Conservation (phyloP, 352 stramenopile genomes). For the Phytophthora ohioensis region DNA sequence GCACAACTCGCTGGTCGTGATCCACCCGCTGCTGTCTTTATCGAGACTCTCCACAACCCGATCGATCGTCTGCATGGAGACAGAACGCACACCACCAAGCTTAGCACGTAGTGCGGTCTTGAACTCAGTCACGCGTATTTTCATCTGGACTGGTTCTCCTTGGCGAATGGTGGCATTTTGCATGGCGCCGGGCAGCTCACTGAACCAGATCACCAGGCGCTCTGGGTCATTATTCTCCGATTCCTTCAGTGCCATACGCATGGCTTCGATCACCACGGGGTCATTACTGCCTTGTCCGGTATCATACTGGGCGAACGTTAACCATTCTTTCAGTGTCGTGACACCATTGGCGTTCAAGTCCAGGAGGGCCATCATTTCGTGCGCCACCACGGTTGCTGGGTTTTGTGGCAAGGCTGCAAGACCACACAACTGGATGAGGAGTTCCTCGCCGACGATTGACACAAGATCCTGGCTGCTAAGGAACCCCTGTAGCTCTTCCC, state of each 20-base stretch:
- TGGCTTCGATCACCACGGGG: slow-evolving; percentile 33
- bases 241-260: slow-evolving; percentile 30
- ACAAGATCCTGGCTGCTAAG: slow-evolving; percentile 33
- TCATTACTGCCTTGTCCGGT: slow-evolving; percentile 8
- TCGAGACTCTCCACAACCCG: slow-evolving; percentile 55
- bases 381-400: slow-evolving; percentile 25
- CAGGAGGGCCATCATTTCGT: slow-evolving; percentile 50
- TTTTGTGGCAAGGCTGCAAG: slow-evolving; percentile 14
- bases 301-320: slow-evolving; percentile 46
- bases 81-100: slow-evolving; percentile 14
- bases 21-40: slow-evolving; percentile 68
- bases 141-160: slow-evolving; percentile 32
- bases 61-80: slow-evolving; percentile 43
- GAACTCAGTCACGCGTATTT: slow-evolving; percentile 67
- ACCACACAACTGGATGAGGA: slow-evolving; percentile 29
- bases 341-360: slow-evolving; percentile 69
- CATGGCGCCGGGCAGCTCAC: slow-evolving; percentile 48
- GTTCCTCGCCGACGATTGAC: slow-evolving; percentile 13
- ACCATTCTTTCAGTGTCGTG: slow-evolving; percentile 62
- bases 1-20: slow-evolving; percentile 66
- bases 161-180: background rate
- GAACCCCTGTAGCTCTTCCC: slow-evolving; percentile 59
- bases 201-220: slow-evolving; percentile 59
- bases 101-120: slow-evolving; percentile 56
- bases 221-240: slow-evolving; percentile 26